phyloP scores from a whole-genome alignment of 2,329 filamentous ascomycete genomes.

The Diaporthe sp. region DNA sequence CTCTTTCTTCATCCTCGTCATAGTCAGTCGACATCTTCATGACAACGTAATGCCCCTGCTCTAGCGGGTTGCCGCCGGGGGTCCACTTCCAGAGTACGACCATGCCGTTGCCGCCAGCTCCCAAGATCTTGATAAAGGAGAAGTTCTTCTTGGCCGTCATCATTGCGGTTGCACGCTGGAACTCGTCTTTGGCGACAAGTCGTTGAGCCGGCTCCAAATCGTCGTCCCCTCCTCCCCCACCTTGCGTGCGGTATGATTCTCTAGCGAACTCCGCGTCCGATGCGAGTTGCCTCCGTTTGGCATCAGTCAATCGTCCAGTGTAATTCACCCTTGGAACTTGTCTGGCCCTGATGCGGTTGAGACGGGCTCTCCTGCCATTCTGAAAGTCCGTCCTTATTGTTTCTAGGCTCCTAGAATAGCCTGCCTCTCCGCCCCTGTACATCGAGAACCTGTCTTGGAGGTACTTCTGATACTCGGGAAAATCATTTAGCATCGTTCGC shows the following conservation, averaged over 20 bases:
- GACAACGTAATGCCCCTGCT: background rate
- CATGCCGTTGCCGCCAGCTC: background rate
- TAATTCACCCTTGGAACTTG: background rate
- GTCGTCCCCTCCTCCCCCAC: rapidly evolving
- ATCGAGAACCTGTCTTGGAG: background rate
- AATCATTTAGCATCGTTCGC: no score
- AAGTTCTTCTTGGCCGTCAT: background rate
- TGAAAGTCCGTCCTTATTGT: background rate
- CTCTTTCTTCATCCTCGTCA: background rate
- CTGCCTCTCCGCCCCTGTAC: background rate
- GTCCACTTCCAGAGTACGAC: background rate
- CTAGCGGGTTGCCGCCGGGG: background rate
- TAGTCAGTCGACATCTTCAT: background rate
- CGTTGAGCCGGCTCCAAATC: background rate
- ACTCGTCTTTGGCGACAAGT: rapidly evolving
- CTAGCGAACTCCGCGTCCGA: background rate
- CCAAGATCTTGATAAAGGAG: background rate
- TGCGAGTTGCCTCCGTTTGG: rapidly evolving
- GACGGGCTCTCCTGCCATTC: background rate
- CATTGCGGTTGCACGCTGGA: background rate
- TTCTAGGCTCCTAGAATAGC: no score
- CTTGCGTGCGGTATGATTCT: background rate
- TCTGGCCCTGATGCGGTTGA: background rate
- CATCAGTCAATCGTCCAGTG: no score
- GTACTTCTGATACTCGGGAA: background rate